Conservation (phyloP, 768 basidiomycete species). For the Hortiboletus flavorubellus region DNA sequence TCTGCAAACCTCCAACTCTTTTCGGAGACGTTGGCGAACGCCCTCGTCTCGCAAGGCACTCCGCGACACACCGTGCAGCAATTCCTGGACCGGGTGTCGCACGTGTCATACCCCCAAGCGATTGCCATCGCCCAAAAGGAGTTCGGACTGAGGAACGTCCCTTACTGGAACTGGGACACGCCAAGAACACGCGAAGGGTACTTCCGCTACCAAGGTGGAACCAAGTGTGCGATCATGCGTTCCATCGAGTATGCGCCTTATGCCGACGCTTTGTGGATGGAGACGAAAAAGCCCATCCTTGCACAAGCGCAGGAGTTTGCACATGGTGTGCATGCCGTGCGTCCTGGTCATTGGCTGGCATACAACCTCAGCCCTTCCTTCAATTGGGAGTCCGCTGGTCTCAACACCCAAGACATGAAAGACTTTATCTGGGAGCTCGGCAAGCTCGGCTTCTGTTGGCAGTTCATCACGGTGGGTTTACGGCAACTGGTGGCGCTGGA, state of each 20-base stretch:
- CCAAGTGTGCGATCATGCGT: constrained; percentile 89
- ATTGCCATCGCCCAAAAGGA: constrained; percentile 73
- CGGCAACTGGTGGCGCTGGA: not conserved
- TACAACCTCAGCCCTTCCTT: constrained; percentile 95
- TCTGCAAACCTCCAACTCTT: constrained; percentile 80
- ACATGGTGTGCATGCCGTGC: constrained; percentile 74
- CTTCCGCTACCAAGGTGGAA: constrained; percentile 97
- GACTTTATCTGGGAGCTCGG: constrained; percentile 90
- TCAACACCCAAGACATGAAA: constrained; percentile 82
- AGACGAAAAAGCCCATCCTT: constrained; percentile 93
- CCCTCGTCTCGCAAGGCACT: constrained; percentile 58
- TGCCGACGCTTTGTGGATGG: constrained; percentile 93
- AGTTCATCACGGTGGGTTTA: constrained; percentile 90
- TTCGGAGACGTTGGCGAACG: constrained; percentile 65
- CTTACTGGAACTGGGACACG: constrained; percentile 94
- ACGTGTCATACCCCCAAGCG: constrained; percentile 66
- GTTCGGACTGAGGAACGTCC: constrained; percentile 68
- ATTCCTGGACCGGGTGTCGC: constrained; percentile 62
- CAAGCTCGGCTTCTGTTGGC: constrained; percentile 96
- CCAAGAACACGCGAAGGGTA: constrained; percentile 94
- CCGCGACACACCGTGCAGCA: constrained; percentile 48
- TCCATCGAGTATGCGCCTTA: constrained; percentile 92
- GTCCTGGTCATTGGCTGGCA: constrained; percentile 91
- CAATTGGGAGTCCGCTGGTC: constrained; percentile 93
- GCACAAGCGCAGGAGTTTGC: constrained; percentile 92